Conservation (phyloP, 2,329 filamentous ascomycete genomes). For the Hypoxylon sp. region DNA sequence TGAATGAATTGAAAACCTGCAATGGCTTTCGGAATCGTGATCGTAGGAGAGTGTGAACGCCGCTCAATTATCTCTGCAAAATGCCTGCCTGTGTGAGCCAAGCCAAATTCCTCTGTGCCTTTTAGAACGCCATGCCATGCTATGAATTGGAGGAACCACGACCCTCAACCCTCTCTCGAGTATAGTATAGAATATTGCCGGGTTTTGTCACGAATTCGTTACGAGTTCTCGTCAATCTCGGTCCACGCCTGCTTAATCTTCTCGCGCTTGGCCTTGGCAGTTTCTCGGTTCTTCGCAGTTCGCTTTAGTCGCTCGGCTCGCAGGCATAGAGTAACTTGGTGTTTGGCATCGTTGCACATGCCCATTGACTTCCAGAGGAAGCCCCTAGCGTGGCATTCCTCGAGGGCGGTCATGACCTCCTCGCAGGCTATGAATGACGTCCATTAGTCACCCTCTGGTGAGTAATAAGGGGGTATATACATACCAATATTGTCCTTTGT, state of each 20-base stretch:
- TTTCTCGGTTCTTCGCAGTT: constrained; percentile 81
- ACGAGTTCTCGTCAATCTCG: constrained; percentile 81
- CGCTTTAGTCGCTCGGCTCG: constrained; percentile 83
- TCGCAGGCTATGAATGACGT: constrained; percentile 78
- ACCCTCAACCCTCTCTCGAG: neutral
- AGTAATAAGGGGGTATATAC: constrained; percentile 27
- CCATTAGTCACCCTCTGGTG: constrained; percentile 9
- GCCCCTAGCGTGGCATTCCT: constrained; percentile 93
- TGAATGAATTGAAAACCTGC: neutral
- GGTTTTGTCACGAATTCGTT: constrained; percentile 45
- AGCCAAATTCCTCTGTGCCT: constrained; percentile 12
- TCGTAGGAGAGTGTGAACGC: constrained; percentile 22
- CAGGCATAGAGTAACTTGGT: constrained; percentile 86
- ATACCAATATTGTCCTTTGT: constrained; percentile 91
- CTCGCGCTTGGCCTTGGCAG: constrained; percentile 77
- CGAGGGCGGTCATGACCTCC: constrained; percentile 92
- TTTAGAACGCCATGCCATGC: constrained; percentile 39
- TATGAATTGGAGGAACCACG: constrained; percentile 17
- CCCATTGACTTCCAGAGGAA: constrained; percentile 94
- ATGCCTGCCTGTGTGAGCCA: constrained; percentile 8
- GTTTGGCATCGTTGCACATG: constrained; percentile 90
- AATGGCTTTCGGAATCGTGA: constrained; percentile 4
- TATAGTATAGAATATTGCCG: constrained; percentile 9
- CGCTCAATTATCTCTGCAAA: neutral
- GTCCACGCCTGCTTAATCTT: constrained; percentile 84